Conservation (phyloP, 139 green algal genomes). For the Limnomonas spitsbergensis region DNA sequence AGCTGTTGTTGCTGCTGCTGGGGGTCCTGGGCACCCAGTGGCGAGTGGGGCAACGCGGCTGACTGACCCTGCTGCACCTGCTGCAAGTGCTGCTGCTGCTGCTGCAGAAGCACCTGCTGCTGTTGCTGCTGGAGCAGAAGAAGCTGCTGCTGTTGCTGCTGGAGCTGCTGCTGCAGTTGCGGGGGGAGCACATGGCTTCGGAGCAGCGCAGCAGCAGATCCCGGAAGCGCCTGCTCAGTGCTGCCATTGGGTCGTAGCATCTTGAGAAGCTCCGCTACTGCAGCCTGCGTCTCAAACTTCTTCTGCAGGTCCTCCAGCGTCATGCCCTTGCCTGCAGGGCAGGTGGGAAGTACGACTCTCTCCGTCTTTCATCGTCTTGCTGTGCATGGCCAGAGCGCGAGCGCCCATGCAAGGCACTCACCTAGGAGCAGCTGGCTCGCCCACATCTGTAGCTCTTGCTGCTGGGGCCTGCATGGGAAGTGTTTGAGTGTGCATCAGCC, state of each 20-base stretch:
- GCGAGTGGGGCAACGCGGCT: too few species aligned
- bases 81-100: conserved; percentile 17
- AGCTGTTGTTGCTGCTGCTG: conserved; percentile 18
- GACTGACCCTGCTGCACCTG: conserved; percentile 21
- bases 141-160: conserved; percentile 8
- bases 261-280: conserved; percentile 43
- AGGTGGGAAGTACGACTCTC: too few species aligned
- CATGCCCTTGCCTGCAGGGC: conserved; percentile 22
- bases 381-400: too few species aligned
- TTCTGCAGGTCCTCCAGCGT: conserved; percentile 37
- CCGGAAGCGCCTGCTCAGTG: not conserved
- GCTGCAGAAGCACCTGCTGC: conserved; percentile 2
- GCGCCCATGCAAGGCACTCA: too few species aligned
- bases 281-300: conserved; percentile 41
- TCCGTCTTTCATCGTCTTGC: too few species aligned
- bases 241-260: conserved; percentile 29
- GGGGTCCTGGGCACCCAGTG: not conserved
- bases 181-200: not conserved
- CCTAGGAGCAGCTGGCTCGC: conserved; percentile 51
- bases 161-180: conserved; percentile 22
- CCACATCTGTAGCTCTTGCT: conserved; percentile 51
- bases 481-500: not conserved
- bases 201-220: not conserved
- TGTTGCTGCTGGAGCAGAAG: not conserved
- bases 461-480: conserved; percentile 31